Base-by-base conservation (phyloP, 2,329 filamentous ascomycete genomes). In the Zopfia rhizophila region DNA sequence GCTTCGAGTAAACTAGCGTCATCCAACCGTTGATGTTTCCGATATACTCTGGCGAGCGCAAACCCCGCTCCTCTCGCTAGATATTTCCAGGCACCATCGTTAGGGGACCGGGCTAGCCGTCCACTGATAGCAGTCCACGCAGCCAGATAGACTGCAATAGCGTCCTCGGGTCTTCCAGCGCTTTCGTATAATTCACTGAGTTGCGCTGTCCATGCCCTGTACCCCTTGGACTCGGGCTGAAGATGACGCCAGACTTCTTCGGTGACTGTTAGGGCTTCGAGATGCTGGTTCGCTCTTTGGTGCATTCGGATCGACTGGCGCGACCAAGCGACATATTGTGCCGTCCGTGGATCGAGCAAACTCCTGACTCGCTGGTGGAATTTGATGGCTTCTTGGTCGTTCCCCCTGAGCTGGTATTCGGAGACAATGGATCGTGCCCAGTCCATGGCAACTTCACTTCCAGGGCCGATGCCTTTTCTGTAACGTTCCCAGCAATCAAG, bases 201-300 rank as follows among this genome's bases (percentile, higher is more conserved):
- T 28, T 46, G 25, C 3, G 27, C 16, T 4, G 36, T 28, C 43
- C 36, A 46, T 13, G 28, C 25, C 25, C 37, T 23, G 22, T 46
- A 46, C 7, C 24, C 25, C 8, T 18, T 27, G 8, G 27, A 24
- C 2, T 25, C 27, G 7, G 36, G 35, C 4, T 35, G 12, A 17
- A 46, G 25, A 24, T 32, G 35, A n/a, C 17, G 35, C 43, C 36
- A 40, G 23, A 39, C 43, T 7, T 46, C 43, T 22, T 35, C 37
- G 11, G 21, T 32, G 27, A 46, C 37, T 2, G 10, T 10, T 5
- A 46, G 21, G 7, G 28, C 43, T 19, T 24, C 43, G 3, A 5
- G 36, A 18, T 25, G 7, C 7, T 35, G 19, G 10, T 18, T 11
- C 12, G 5, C 8, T 12, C 17, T 14, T 16, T 39, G 17, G 19